Percentiles rank a stretch among this genome's conserved stretches.
phyloP scores from a whole-genome alignment of 352 stramenopile genomes.

The Globisporangium megalacanthum region DNA sequence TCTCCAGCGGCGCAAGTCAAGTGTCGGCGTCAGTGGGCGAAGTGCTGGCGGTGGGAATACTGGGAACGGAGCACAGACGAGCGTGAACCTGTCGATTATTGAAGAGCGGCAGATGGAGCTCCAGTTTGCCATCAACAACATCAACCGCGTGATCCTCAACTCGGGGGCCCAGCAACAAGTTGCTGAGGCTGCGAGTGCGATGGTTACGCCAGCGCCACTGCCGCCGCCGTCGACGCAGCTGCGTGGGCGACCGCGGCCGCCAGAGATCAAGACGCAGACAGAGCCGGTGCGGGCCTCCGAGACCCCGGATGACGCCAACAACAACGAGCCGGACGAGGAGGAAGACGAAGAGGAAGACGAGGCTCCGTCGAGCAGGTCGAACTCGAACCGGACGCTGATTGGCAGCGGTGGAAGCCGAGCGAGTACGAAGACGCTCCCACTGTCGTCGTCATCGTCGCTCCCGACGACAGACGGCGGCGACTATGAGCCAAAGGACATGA shows the following conservation, averaged over 20 bases:
- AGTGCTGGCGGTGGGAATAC: background rate
- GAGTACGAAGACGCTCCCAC: conserved; percentile 46
- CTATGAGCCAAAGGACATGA: conserved; percentile 23
- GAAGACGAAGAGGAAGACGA: conserved; percentile 1
- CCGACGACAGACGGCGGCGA: conserved; percentile 32
- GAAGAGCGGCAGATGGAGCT: conserved; percentile 66
- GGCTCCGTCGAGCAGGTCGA: conserved; percentile 18
- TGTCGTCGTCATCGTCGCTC: conserved; percentile 40
- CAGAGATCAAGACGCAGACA: conserved; percentile 7
- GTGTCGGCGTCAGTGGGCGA: conserved; percentile 11
- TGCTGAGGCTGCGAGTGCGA: background rate
- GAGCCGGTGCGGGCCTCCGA: background rate
- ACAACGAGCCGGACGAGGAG: background rate
- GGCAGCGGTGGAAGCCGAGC: conserved; percentile 34
- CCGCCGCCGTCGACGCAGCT: background rate
- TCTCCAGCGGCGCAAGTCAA: conserved; percentile 41
- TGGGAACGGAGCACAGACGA: conserved; percentile 4
- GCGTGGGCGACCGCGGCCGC: conserved; percentile 1
- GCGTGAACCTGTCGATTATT: conserved; percentile 25
- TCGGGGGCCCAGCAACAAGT: conserved; percentile 23
- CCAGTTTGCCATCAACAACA: conserved; percentile 76
- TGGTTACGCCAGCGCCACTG: background rate
- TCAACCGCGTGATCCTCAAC: conserved; percentile 76
- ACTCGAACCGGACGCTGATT: conserved; percentile 44
- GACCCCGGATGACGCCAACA: background rate